phyloP scores from a whole-genome alignment of 345 rosid species.

The Iberis pinnata region DNA sequence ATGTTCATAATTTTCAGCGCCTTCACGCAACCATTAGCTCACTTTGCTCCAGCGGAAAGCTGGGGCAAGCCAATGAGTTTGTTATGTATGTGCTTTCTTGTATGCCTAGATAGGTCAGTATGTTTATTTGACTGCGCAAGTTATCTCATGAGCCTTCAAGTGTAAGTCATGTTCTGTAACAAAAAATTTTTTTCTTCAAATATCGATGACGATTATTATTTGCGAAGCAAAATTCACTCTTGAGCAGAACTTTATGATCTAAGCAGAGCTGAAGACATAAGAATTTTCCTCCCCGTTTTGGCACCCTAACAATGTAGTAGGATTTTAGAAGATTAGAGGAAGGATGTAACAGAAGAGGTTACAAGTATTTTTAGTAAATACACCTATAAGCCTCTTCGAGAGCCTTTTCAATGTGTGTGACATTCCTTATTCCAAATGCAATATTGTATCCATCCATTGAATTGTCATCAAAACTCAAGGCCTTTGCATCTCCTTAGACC shows the following conservation, averaged over 20 bases:
- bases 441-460: constrained; percentile 94
- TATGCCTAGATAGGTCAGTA: constrained; percentile 20
- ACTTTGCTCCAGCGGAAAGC: constrained; percentile 61
- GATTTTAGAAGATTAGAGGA: background rate
- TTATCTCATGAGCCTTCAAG: too few relatives aligned
- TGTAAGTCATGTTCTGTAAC: background rate
- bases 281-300: constrained; percentile 89
- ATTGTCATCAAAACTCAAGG: constrained; percentile 58
- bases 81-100: constrained; percentile 41
- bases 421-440: constrained; percentile 98
- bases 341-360: background rate
- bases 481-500: constrained; percentile 95
- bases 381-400: constrained; percentile 89
- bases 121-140: constrained; percentile 14
- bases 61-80: constrained; percentile 49
- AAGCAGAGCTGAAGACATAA: constrained; percentile 82
- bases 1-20: constrained; percentile 39
- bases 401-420: constrained; percentile 88
- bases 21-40: constrained; percentile 51
- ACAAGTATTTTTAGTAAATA: constrained; percentile 1
- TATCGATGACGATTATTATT: too few relatives aligned
- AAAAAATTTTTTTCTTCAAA: too few relatives aligned
- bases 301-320: constrained; percentile 45
- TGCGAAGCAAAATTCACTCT: background rate
- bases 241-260: background rate